Conservation (phyloP, 2,329 filamentous ascomycete species). For the Tolypocladium paradoxum region DNA sequence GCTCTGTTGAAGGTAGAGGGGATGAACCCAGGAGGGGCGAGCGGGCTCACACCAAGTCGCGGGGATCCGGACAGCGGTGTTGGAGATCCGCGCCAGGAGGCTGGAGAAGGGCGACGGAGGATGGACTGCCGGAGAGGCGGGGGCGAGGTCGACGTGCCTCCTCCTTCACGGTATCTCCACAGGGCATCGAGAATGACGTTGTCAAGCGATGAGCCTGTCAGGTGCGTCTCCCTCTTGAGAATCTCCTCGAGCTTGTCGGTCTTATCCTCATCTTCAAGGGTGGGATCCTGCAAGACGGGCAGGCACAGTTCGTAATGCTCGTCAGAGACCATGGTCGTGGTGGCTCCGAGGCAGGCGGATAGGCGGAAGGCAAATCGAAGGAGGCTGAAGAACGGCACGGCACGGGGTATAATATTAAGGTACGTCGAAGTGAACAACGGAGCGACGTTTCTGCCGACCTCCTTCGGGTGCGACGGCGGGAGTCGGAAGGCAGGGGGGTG, state of each 20-base stretch:
- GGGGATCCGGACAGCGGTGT: constrained; percentile 80
- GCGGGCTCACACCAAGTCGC: constrained; percentile 69
- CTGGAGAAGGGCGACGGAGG: constrained; percentile 81
- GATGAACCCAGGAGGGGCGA: constrained; percentile 73
- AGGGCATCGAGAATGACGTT: constrained; percentile 84
- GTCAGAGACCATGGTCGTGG: constrained; percentile 72
- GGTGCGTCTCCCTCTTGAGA: constrained; percentile 63
- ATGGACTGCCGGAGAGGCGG: constrained; percentile 81
- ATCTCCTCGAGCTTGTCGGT: constrained; percentile 84
- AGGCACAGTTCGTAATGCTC: constrained; percentile 86
- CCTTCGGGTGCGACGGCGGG: background rate
- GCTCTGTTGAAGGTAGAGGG: constrained; percentile 64
- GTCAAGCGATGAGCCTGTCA: constrained; percentile 70
- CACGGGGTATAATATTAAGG: background rate
- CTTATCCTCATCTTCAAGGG: constrained; percentile 88
- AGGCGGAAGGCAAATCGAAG: background rate
- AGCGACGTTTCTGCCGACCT: background rate
- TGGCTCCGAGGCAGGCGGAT: background rate
- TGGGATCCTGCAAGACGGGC: constrained; percentile 72
- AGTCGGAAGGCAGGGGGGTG: background rate
- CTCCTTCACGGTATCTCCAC: constrained; percentile 69
- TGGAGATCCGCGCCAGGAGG: constrained; percentile 77
- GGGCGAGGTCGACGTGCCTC: constrained; percentile 58
- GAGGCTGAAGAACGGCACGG: background rate
- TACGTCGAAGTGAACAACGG: background rate